These are phyloP conservation scores for Plasmodium fragile DNA, from an alignment of 169 alveolate species.

Conservation along the genomic window DNA sequence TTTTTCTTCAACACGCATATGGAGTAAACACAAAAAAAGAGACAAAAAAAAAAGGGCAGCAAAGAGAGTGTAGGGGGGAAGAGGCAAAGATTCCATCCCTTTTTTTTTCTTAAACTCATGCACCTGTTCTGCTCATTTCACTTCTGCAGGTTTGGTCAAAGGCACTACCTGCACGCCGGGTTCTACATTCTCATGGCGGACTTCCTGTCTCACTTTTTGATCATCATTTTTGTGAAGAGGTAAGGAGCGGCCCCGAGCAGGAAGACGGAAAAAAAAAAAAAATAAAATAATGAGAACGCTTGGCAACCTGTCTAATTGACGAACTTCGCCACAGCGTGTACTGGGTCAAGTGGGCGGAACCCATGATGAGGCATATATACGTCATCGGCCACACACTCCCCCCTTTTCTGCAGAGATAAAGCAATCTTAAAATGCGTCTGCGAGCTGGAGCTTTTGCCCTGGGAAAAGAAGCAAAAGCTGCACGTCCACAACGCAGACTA, in stretches of 20 bases:
- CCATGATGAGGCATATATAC: not conserved
- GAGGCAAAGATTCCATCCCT: not conserved
- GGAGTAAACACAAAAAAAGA: slow-evolving; percentile 21
- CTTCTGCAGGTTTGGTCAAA: slow-evolving; percentile 20
- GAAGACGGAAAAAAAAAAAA: not conserved
- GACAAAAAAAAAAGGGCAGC: not conserved
- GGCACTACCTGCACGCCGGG: slow-evolving; percentile 21
- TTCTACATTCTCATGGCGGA: slow-evolving; percentile 46
- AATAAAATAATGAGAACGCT: not conserved
- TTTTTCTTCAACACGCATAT: slow-evolving; percentile 31
- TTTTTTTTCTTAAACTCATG: not conserved
- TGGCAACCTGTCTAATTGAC: not conserved
- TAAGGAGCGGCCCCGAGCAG: not conserved
- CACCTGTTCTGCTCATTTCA: not conserved
- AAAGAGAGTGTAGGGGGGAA: not conserved
- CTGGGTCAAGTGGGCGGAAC: not conserved
- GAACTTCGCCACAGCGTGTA: not conserved
- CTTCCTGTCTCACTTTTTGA: slow-evolving; percentile 38
- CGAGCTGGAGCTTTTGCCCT: slow-evolving; percentile 58
- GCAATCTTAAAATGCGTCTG: slow-evolving; percentile 51
- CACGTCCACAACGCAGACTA: slow-evolving; percentile 25
- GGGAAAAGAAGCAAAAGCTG: slow-evolving; percentile 49
- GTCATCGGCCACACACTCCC: not conserved
- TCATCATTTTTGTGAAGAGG: slow-evolving; percentile 56
- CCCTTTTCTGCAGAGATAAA: slow-evolving; percentile 23